Percentiles rank a stretch among this genome's conserved stretches.
These are phyloP conservation scores for Thermothelomyces thermophilus DNA, from an alignment of 2,329 filamentous ascomycete species.

Conservation along the genomic window DNA sequence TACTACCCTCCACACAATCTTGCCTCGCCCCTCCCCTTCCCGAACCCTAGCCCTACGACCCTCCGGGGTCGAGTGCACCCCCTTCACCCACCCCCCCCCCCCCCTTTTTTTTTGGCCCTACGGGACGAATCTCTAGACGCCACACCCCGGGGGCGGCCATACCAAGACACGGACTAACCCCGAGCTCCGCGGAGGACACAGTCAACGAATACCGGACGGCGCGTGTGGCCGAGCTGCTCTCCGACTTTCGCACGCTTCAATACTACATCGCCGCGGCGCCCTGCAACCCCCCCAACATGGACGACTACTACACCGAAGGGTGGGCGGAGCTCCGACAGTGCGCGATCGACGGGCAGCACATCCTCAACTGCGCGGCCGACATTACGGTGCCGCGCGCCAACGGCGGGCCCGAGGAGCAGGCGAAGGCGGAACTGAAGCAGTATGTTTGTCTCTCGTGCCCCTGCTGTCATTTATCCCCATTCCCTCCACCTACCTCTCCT, in stretches of 20 bases:
- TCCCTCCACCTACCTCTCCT: background rate
- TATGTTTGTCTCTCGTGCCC: conserved; percentile 38
- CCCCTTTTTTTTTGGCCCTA: too few species aligned
- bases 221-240: conserved; percentile 55
- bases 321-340: conserved; percentile 58
- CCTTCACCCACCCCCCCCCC: too few species aligned
- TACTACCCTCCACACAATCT: conserved; percentile 6
- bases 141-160: background rate
- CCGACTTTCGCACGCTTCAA: conserved; percentile 56
- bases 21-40: too few species aligned
- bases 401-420: conserved; percentile 53
- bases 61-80: too few species aligned
- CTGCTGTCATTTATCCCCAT: background rate
- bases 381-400: conserved; percentile 47
- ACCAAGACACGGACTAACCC: background rate
- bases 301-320: conserved; percentile 58
- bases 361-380: conserved; percentile 58
- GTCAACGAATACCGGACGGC: conserved; percentile 54
- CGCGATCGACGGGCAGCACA: conserved; percentile 55
- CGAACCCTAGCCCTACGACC: conserved; percentile 7
- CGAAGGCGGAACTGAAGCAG: conserved; percentile 57
- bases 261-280: conserved; percentile 55
- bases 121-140: conserved; percentile 2
- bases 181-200: conserved; percentile 27
- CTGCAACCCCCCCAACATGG: conserved; percentile 45